Conservation (phyloP, 208 protist species). For the Acanthamoeba lenticulata region DNA sequence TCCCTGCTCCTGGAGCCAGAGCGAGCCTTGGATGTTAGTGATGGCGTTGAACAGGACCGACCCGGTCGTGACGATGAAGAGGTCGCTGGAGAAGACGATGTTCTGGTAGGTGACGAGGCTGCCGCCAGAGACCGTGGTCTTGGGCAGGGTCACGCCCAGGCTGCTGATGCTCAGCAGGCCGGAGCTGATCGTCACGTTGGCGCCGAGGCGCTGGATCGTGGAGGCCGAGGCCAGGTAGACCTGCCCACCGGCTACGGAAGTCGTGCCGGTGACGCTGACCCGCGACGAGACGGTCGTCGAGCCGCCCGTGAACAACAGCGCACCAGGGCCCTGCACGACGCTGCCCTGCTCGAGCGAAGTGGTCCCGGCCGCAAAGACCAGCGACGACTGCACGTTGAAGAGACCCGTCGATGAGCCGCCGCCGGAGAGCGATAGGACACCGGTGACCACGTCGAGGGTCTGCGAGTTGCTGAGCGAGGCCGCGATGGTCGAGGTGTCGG, state of each 20-base stretch:
- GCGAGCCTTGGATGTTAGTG: not conserved
- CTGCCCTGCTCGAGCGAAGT: not conserved
- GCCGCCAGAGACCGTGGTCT: not conserved
- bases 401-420: not conserved
- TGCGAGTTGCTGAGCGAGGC: slow-evolving; percentile 3
- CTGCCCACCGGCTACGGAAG: slow-evolving; percentile 18
- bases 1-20: not conserved
- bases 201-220: not conserved
- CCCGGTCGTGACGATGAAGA: not conserved
- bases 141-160: slow-evolving; percentile 22
- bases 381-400: not conserved
- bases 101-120: slow-evolving; percentile 13
- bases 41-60: not conserved
- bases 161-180: slow-evolving; percentile 50
- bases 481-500: not conserved
- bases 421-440: not conserved
- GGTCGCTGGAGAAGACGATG: slow-evolving; percentile 2
- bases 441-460: not conserved
- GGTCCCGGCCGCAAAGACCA: not conserved
- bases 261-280: slow-evolving; percentile 18
- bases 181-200: not conserved
- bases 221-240: not conserved
- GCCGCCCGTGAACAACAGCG: not conserved
- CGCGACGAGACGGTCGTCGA: not conserved
- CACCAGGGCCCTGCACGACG: not conserved